A percentile compares a stretch with the other conserved stretches of the same genome.
Conservation (phyloP, 768 basidiomycete species). For the Pulveroboletus sp. region DNA sequence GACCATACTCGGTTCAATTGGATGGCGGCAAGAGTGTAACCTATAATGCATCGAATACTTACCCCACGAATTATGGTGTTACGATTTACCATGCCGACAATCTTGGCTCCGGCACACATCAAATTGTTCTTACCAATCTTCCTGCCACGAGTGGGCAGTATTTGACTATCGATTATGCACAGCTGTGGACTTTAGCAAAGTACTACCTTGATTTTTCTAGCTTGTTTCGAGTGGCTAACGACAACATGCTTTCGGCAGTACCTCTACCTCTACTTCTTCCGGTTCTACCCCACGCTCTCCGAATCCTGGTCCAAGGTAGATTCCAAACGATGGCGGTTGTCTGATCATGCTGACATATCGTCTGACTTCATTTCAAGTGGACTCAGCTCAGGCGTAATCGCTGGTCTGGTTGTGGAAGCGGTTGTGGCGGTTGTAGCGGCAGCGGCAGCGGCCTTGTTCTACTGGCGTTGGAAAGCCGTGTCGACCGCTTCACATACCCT, state of each 20-base stretch:
- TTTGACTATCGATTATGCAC: slow-evolving; percentile 34
- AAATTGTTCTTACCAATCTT: slow-evolving; percentile 30
- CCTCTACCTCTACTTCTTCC: neutral
- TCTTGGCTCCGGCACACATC: slow-evolving; percentile 39
- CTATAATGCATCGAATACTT: slow-evolving; percentile 17
- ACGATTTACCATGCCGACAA: slow-evolving; percentile 33
- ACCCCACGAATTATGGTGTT: slow-evolving; percentile 24
- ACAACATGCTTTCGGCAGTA: neutral
- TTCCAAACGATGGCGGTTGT: neutral
- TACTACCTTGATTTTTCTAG: slow-evolving; percentile 1
- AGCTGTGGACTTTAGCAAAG: slow-evolving; percentile 18
- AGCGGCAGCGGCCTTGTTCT: slow-evolving; percentile 16
- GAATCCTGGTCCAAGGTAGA: slow-evolving; percentile 12
- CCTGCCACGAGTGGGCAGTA: slow-evolving; percentile 22
- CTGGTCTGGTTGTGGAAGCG: slow-evolving; percentile 18
- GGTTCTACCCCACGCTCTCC: neutral
- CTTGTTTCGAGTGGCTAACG: neutral
- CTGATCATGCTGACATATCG: neutral
- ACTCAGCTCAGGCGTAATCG: slow-evolving; percentile 22
- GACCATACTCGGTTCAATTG: slow-evolving; percentile 35
- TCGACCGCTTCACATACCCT: neutral
- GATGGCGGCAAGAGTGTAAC: slow-evolving; percentile 24
- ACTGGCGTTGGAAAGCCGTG: slow-evolving; percentile 20
- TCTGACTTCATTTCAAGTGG: slow-evolving; percentile 11
- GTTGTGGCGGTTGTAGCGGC: slow-evolving; percentile 14